Evolutionary conservation across 352 stramenopile genomes (phyloP).

Genomic region (Phytophthora chlamydospora): DNA sequence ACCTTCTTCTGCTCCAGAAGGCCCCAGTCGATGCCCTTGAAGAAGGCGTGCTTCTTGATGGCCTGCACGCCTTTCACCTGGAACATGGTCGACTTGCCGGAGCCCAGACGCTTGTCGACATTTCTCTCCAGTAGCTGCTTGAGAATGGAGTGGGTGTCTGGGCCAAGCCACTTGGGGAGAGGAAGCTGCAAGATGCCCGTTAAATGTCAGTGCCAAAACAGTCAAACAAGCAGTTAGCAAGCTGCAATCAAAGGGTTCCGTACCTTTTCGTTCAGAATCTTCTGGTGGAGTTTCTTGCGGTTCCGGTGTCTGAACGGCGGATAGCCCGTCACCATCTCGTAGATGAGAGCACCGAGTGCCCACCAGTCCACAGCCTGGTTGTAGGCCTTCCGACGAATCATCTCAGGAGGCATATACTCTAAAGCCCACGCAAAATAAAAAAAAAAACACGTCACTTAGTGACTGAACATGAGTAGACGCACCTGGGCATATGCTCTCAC

Average conservation of each 20-base stretch:
- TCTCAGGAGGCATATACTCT: slow-evolving; percentile 91
- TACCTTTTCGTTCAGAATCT: slow-evolving; percentile 88
- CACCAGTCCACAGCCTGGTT: slow-evolving; percentile 90
- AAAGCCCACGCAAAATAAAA: slow-evolving; percentile 7
- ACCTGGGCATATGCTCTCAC: slow-evolving; percentile 24
- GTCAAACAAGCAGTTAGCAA: neutral
- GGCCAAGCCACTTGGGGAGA: slow-evolving; percentile 81
- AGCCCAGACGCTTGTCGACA: slow-evolving; percentile 94
- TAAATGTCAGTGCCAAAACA: slow-evolving; percentile 15
- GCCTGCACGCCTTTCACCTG: slow-evolving; percentile 96
- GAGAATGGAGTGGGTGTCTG: slow-evolving; percentile 93
- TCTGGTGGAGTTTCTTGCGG: slow-evolving; percentile 87
- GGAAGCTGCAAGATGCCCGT: slow-evolving; percentile 39
- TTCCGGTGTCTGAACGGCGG: slow-evolving; percentile 85
- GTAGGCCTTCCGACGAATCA: slow-evolving; percentile 86
- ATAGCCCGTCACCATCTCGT: slow-evolving; percentile 89
- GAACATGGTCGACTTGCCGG: slow-evolving; percentile 97
- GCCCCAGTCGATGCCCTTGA: slow-evolving; percentile 94
- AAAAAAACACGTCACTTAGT: slow-evolving; percentile 2
- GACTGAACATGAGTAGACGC: neutral
- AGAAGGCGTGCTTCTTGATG: slow-evolving; percentile 97
- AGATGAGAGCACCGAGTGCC: slow-evolving; percentile 83
- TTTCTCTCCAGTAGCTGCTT: slow-evolving; percentile 97
- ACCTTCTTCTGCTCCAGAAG: slow-evolving; percentile 92
- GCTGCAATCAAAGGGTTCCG: neutral